Base-by-base conservation (phyloP, 1,139 yeast species). In the Pichia sp. region DNA sequence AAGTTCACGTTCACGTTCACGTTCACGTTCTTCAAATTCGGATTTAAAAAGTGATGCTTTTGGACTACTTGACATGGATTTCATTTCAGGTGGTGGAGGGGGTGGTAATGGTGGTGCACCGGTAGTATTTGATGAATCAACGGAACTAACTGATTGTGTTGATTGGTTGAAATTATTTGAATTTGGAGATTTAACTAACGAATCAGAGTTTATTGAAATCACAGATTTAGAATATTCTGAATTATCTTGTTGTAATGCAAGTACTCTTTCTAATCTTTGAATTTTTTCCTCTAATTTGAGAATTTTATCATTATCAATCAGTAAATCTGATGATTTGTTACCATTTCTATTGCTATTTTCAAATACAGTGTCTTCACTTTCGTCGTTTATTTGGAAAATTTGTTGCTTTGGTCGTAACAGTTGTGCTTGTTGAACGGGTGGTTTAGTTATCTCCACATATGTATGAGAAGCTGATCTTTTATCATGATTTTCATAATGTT, bases 81-180 rank as follows among this genome's bases (percentile, higher is more conserved):
- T 56, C 24, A 53, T 56, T 9, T 57, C 54, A 3, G 51, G 49
- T 12, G 64, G 57, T 13, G 62, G 64, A 0, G 61, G 63, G 8
- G 65, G 65, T 7, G 65, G 65, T 39, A 60, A 47, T 7, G 64
- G 62, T 15, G 65, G 65, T 1, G 61, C 59, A 23, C 22, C 18
- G 11, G 27, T 26, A 23, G 7, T 34, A 35, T 35, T 23, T 36
- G 39, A 9, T 27, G 30, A 35, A 35, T 35, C 24, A 6, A 13
- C 8, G 15, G 26, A 37, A n/a, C 4, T 24, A 9, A n/a, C n/a
- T n/a, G 27, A 37, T 15, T 37, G 4, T 2, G 15, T 16, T 16
- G 35, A 32, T 15, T 35, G 3, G 42, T 26, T 12, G 35, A 7
- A 7, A 29, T 29, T 29, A 29, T 15, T 3, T 13, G n/a, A 13